Base-by-base conservation (phyloP, 805 yeast genomes). In the Candida railenensis region DNA sequence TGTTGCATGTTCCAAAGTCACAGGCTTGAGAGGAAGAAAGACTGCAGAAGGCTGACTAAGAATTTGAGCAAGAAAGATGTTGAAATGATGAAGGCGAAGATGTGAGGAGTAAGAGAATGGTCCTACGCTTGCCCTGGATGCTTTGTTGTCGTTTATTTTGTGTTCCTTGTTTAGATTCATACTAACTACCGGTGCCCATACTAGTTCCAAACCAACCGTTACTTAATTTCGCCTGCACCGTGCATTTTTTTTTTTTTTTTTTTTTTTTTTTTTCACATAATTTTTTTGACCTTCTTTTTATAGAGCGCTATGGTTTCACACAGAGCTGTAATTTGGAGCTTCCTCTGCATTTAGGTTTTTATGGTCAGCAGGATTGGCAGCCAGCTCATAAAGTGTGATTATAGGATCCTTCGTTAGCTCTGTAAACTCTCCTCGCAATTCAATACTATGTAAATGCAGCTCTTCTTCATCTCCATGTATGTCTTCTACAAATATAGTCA, bases 351-450 rank as follows among this genome's bases (percentile, higher is more conserved):
- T 58, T 30, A 63, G 42, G 30, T 55, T 59, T 53, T 69, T 81
- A 63, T 92, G 97, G 61, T 91, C 97, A 1, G 85, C 81, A 0
- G 97, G 97, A 61, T 91, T 91, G 2, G 97, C 94, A 0, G 96
- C 95, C 46, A 90, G 80, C 65, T 92, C 98, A 63, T 91, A 92
- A 18, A 87, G 59, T 0, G 96, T 75, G 14, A 86, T 74, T 15
- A 89, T 80, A 0, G 96, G 96, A 37, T 86, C 88, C 50, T 76
- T 77, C 28, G 70, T 62, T 42, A 86, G 61, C 33, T 75, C 79
- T 4, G 78, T 71, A 48, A 64, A 76, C 52, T 81, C 86, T 1
- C 98, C 98, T 40, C 97, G 71, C 21, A 92, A 63, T 47, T 95
- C 97, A 38, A 91, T 65, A 54, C 82, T 85, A 53, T 83, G 83